Percentiles rank a stretch among this genome's conserved stretches.
Evolutionary conservation across 2,329 filamentous ascomycete species (phyloP).

Genomic region (Diaporthe aspalathi): DNA sequence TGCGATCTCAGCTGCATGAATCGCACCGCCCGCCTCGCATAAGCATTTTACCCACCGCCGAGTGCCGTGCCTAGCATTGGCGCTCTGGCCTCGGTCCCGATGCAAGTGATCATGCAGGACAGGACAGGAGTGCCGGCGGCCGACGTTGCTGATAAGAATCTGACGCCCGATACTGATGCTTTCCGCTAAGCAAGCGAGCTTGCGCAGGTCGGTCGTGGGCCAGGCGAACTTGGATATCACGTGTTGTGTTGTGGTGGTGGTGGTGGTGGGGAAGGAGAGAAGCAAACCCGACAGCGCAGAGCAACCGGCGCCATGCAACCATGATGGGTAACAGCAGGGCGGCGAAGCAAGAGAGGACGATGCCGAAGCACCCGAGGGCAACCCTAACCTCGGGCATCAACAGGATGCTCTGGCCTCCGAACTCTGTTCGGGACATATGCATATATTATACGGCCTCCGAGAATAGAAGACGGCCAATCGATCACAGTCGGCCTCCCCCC

Average conservation of each 20-base stretch:
- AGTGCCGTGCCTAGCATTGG: constrained; percentile 22
- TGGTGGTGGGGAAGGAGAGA: neutral
- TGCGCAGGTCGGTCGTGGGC: constrained; percentile 9
- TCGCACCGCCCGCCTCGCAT: neutral
- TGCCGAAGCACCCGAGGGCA: constrained; percentile 23
- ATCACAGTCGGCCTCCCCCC: neutral
- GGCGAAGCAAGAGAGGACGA: neutral
- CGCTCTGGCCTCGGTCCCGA: constrained; percentile 11
- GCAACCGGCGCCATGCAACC: neutral
- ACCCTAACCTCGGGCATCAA: constrained; percentile 3
- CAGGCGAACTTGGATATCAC: neutral
- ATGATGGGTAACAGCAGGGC: neutral
- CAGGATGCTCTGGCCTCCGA: neutral
- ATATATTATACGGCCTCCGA: neutral
- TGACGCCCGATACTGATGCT: constrained; percentile 15
- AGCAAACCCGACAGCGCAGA: neutral
- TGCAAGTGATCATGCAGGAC: constrained; percentile 10
- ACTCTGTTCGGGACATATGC: neutral
- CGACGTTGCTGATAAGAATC: constrained; percentile 7
- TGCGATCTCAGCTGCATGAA: constrained; percentile 20
- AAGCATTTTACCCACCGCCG: neutral
- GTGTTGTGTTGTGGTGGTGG: too few relatives aligned
- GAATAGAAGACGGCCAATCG: neutral
- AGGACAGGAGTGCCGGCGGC: constrained; percentile 2
- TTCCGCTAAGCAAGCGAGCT: neutral